A percentile compares a stretch with the other conserved stretches of the same genome.
Evolutionary conservation across 768 basidiomycete genomes (phyloP).

Genomic region (Lactifluus echinatus): DNA sequence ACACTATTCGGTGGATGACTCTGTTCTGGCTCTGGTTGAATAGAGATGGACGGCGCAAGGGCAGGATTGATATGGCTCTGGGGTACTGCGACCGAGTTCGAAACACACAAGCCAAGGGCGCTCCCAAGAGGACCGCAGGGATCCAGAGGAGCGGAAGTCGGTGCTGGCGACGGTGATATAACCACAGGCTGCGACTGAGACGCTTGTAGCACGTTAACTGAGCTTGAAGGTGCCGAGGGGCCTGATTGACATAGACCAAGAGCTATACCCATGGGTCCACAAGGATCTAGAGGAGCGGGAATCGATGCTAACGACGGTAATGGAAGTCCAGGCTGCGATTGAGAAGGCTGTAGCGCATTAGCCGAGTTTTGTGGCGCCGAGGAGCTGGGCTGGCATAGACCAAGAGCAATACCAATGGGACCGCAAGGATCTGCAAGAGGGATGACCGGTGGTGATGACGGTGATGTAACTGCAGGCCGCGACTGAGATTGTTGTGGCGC

Average conservation of each 20-base stretch:
- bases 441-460: not conserved
- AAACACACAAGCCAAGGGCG: not conserved
- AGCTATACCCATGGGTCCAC: not conserved
- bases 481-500: not conserved
- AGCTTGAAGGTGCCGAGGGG: too few species aligned
- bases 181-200: too few species aligned
- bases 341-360: too few species aligned
- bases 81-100: not conserved
- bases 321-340: too few species aligned
- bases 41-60: too few species aligned
- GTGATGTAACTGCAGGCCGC: not conserved
- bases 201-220: too few species aligned
- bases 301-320: constrained; percentile 9
- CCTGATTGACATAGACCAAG: not conserved
- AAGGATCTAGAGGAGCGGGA: constrained; percentile 4
- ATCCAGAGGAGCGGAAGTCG: constrained; percentile 1
- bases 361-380: too few species aligned
- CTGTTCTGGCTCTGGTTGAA: not conserved
- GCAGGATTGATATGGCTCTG: too few species aligned
- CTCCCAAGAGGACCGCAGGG: not conserved
- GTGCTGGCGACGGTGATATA: too few species aligned
- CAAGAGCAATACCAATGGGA: not conserved
- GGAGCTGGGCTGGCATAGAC: too few species aligned
- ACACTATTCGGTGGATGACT: not conserved
- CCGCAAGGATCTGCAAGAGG: not conserved